Base-by-base conservation (phyloP, 805 yeast species). In the Wickerhamomyces bovis region DNA sequence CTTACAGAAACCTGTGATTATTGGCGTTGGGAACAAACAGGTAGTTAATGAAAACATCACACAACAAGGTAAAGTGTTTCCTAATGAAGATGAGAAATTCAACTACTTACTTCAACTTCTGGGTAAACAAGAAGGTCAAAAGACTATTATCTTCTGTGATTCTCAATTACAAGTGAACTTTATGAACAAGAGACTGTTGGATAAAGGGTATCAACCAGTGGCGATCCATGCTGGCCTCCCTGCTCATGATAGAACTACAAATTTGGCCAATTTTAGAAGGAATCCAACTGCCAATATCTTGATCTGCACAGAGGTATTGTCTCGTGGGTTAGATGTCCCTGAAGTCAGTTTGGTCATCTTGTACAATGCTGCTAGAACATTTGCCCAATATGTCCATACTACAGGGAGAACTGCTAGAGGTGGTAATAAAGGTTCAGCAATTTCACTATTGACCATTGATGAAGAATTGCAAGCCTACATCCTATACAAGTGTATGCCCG, bases 331-430 rank as follows among this genome's bases (percentile, higher is more conserved):
- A 21, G 97, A 94, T 65, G 97, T 94, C n/a, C 85, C 89, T 44
- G 84, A 82, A 20, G 75, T 92, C 22, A 81, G 81, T 47, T 63
- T 90, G 39, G 98, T 94, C 2, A 70, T 94, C 7, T 86, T 94
- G 67, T 86, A 76, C 57, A 89, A 85, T 53, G 76, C 88, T 0
- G 95, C 96, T 0, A 86, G 76, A 52, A 95, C 90, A 50, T 75
- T 89, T 74, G 98, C 95, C 52, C 98, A 94, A 62, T 94, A 94
- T 60, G 92, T 94, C 12, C 99, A 94, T 66, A 76, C 98, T 9
- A 96, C 90, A 1, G 99, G 99, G 0, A 72, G 99, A 48, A 94
- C 99, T 0, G 99, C 97, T 0, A 73, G 99, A 50, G 98, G 97
- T 1, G 74, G 75, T 31, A 68, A 66, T 3, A 59, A 77, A 72